A percentile compares a stretch with the other conserved stretches of the same genome.
These are phyloP conservation scores for Carex littledalei DNA, from an alignment of 176 grass and related monocot genomes.

Conservation along the genomic window DNA sequence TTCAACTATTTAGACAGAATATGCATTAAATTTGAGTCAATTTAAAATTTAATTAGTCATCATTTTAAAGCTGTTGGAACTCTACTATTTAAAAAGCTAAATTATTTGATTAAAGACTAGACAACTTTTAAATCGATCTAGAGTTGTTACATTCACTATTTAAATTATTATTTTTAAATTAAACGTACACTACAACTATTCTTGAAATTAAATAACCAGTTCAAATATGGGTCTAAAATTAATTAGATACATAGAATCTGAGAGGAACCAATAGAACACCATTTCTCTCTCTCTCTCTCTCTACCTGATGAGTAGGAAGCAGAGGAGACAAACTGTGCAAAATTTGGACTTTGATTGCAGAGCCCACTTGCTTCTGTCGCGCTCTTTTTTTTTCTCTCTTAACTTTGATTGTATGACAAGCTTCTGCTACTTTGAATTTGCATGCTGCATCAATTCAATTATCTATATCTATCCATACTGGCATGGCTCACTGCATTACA, in stretches of 20 bases:
- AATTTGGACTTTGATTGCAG: slow-evolving; percentile 15
- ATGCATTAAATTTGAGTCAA: no score
- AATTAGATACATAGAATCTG: not conserved
- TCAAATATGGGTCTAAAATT: not conserved
- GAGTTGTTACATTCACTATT: no score
- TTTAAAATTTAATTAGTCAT: no score
- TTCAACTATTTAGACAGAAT: no score
- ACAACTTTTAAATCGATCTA: no score
- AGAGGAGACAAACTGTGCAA: slow-evolving; percentile 21
- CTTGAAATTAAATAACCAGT: no score
- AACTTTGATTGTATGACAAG: slow-evolving; percentile 25
- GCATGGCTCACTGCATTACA: not conserved
- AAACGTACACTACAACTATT: no score
- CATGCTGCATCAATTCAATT: not conserved
- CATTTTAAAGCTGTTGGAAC: no score
- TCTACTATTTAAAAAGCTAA: no score
- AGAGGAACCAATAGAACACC: not conserved
- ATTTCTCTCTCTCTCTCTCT: not conserved
- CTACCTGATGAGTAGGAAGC: not conserved
- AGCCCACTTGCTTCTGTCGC: slow-evolving; percentile 6
- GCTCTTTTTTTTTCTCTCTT: not conserved
- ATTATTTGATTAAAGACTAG: no score
- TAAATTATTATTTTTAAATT: no score
- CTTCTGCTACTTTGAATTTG: slow-evolving; percentile 14
- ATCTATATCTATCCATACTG: not conserved